These are phyloP conservation scores for Candida silvicultrix DNA, from an alignment of 805 yeast species.

Conservation along the genomic window DNA sequence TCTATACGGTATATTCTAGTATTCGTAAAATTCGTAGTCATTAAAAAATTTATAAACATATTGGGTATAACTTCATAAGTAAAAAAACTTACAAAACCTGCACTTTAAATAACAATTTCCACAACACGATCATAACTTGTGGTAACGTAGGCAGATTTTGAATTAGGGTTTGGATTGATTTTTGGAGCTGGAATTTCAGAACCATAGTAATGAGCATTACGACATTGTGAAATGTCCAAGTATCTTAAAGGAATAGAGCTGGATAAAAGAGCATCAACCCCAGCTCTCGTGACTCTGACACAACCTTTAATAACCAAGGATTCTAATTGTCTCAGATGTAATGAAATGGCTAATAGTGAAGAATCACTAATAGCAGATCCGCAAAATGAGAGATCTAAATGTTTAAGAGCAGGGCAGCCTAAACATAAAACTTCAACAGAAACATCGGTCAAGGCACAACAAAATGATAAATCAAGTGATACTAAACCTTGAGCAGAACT, in stretches of 20 bases:
- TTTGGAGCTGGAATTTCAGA: conserved; percentile 54
- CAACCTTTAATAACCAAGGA: conserved; percentile 58
- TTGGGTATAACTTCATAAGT: background rate
- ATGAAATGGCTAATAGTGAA: conserved; percentile 53
- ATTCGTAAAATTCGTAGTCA: background rate
- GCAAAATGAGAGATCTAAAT: conserved; percentile 62
- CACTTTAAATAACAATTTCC: conserved; percentile 43
- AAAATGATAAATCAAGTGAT: conserved; percentile 58
- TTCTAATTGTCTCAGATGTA: conserved; percentile 43
- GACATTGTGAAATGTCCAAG: conserved; percentile 66
- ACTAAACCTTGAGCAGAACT: conserved; percentile 53
- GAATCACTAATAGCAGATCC: conserved; percentile 77
- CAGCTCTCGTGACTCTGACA: conserved; percentile 69
- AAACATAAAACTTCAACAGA: conserved; percentile 60
- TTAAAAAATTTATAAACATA: too few species aligned
- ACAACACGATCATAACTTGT: conserved; percentile 48
- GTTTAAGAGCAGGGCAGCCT: conserved; percentile 52
- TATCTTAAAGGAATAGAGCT: conserved; percentile 46
- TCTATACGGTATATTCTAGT: background rate
- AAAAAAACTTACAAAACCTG: background rate
- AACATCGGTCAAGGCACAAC: conserved; percentile 68
- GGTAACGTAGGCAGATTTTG: conserved; percentile 53
- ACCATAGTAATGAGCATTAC: conserved; percentile 57
- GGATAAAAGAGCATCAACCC: conserved; percentile 60
- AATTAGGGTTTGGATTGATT: conserved; percentile 42